These are phyloP conservation scores for Nosema bombycis DNA, from an alignment of 371 early-diverging fungal species.

Conservation along the genomic window DNA sequence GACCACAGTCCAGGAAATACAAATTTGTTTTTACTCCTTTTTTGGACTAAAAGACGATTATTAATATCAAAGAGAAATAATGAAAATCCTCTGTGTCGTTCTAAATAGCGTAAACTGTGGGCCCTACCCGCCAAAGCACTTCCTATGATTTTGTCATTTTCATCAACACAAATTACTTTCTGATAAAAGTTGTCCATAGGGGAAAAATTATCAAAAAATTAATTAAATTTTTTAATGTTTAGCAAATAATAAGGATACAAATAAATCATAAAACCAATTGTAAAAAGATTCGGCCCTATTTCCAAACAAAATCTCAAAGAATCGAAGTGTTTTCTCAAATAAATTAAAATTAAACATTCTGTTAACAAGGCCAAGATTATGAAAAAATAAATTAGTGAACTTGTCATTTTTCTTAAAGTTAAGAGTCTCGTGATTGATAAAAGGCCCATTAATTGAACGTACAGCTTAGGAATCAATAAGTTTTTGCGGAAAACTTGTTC, in stretches of 20 bases:
- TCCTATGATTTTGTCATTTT: slow-evolving; percentile 34
- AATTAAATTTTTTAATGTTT: neutral
- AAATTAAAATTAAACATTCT: slow-evolving; percentile 11
- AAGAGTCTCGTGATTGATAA: neutral
- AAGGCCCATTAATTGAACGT: neutral
- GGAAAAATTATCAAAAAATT: neutral
- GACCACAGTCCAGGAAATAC: slow-evolving; percentile 45
- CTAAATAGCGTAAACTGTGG: neutral
- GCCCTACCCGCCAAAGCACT: slow-evolving; percentile 33
- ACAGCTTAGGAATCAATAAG: neutral
- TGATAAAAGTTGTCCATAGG: slow-evolving; percentile 49
- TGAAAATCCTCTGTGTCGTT: slow-evolving; percentile 37
- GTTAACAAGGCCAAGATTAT: neutral
- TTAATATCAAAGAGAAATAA: slow-evolving; percentile 40
- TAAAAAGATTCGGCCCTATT: slow-evolving; percentile 1
- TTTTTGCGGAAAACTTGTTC: neutral
- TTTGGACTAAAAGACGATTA: slow-evolving; percentile 26
- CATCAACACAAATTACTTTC: slow-evolving; percentile 35
- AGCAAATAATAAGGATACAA: slow-evolving; percentile 35
- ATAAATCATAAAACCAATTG: slow-evolving; percentile 14
- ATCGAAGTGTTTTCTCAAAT: neutral
- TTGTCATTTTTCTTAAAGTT: slow-evolving; percentile 3
- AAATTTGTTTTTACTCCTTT: slow-evolving; percentile 20
- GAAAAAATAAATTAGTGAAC: neutral
- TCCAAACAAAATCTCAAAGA: neutral